Evolutionary conservation across 2,329 filamentous ascomycete genomes (phyloP), one percentile per base, ranked within the genome.

Genomic region (Arthrinium puccinioides): DNA sequence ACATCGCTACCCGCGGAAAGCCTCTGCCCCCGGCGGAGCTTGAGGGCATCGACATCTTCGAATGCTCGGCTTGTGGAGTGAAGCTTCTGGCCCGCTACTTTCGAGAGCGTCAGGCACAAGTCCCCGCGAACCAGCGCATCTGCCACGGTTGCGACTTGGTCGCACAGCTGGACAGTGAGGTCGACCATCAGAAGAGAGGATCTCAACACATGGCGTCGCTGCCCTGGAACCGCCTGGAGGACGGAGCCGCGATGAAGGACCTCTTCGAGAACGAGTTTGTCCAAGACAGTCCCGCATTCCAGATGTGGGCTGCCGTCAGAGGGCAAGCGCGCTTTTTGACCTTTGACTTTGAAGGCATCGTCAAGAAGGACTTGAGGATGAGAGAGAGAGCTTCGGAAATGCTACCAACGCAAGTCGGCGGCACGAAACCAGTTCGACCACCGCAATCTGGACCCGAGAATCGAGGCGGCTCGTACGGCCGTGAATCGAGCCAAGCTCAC

Each of bases 91-190:
- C 44, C 0, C 45, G 36, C 23, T 52, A 51, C 24, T 55, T 37
- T 19, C 26, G 21, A n/a, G 31, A 9, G 7, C 9, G 16, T 6
- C 20, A 33, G n/a, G 31, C 31, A 7, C 5, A 7, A 2, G 11
- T 43, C 4, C 16, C 4, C 1, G 13, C 10, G 2, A 2, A 28
- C 10, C 20, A 44, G 9, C 11, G 35, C 1, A 5, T 44, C 5
- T 55, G 52, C 19, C 33, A 40, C 9, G 52, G 52, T 0, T 54
- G 52, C 29, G 42, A 52, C 10, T 31, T 55, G 2, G 2, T 3
- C 6, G 3, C 2, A 0, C 9, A 18, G 4, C 39, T 50, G 2
- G 6, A 27, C 4, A 3, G 6, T 1, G 35, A 49, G 2, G 21
- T 21, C 1, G 44, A 44, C 25, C 39, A 37, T n/a, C n/a, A n/a